Percentiles rank a stretch among this genome's conserved stretches.
Conservation (phyloP, 1,284 basidiomycete genomes). For the Moesziomyces parantarcticus region DNA sequence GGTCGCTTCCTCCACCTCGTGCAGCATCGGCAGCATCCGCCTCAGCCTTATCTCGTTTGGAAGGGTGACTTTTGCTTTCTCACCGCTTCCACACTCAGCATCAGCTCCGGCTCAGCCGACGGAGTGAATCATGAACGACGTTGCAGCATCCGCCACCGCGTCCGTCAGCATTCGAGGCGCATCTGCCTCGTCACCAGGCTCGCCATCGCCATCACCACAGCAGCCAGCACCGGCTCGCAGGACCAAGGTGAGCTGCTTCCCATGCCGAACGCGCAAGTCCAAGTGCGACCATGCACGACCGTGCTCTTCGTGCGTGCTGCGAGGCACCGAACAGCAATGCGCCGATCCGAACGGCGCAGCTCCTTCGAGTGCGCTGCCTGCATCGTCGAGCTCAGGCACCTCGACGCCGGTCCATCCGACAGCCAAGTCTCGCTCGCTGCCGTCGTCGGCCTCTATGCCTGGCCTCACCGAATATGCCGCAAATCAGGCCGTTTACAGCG, state of each 20-base stretch:
- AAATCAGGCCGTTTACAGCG: background rate
- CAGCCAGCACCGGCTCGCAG: constrained; percentile 11
- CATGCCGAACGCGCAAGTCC: constrained; percentile 35
- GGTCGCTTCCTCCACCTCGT: too few relatives aligned
- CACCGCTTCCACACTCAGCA: background rate
- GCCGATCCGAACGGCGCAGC: constrained; percentile 14
- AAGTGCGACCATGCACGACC: constrained; percentile 42
- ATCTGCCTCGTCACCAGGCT: constrained; percentile 7
- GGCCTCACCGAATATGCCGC: background rate
- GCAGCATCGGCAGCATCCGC: too few relatives aligned
- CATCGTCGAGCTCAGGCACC: constrained; percentile 7
- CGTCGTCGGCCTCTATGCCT: constrained; percentile 15
- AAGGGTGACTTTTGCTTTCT: too few relatives aligned
- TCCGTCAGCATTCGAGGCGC: background rate
- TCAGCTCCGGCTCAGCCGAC: background rate
- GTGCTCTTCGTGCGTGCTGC: constrained; percentile 37
- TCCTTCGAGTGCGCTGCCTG: constrained; percentile 4
- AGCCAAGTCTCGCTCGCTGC: constrained; percentile 3
- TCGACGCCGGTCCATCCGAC: background rate
- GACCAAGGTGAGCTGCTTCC: constrained; percentile 41
- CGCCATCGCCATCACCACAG: constrained; percentile 10
- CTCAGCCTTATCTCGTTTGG: too few relatives aligned
- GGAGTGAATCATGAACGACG: background rate
- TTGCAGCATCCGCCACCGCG: background rate
- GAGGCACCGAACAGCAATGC: constrained; percentile 27